These are phyloP conservation scores for Lichenothelia convexa DNA, from an alignment of 495 filamentous ascomycete genomes.

Conservation along the genomic window DNA sequence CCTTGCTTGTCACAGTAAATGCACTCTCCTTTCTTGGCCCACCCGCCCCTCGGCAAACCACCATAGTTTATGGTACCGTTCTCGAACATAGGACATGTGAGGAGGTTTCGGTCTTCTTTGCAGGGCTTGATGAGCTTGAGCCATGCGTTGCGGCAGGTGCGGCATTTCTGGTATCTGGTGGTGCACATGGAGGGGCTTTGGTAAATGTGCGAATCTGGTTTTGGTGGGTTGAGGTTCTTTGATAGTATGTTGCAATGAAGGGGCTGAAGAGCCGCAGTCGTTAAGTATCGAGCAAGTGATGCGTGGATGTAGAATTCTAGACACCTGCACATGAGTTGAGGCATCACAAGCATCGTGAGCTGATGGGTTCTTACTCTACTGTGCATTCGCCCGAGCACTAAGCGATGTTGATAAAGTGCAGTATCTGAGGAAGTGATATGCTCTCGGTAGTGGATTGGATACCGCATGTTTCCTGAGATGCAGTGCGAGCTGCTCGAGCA, in stretches of 20 bases:
- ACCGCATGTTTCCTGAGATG: too few species aligned
- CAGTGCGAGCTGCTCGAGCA: too few species aligned
- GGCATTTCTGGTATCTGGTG: constrained; percentile 18
- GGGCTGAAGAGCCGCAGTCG: neutral
- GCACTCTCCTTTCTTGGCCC: neutral
- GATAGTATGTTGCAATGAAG: neutral
- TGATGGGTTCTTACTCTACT: too few species aligned
- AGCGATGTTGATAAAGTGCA: neutral
- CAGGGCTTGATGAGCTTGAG: constrained; percentile 20
- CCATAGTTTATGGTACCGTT: too few species aligned
- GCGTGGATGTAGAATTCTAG: neutral
- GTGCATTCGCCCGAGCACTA: too few species aligned
- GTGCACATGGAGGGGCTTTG: constrained; percentile 21
- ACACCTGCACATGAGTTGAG: neutral
- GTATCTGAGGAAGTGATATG: too few species aligned
- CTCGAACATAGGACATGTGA: constrained; percentile 23
- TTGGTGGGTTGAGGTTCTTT: constrained; percentile 1
- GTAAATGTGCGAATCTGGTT: neutral
- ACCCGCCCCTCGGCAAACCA: neutral
- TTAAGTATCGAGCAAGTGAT: neutral
- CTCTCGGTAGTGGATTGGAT: too few species aligned
- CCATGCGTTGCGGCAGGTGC: constrained; percentile 23
- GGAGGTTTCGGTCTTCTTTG: constrained; percentile 17
- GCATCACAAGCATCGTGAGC: neutral
- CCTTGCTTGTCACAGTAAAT: constrained; percentile 2